phyloP scores from a whole-genome alignment of 495 filamentous ascomycete species.

The Sporormia fimetaria region DNA sequence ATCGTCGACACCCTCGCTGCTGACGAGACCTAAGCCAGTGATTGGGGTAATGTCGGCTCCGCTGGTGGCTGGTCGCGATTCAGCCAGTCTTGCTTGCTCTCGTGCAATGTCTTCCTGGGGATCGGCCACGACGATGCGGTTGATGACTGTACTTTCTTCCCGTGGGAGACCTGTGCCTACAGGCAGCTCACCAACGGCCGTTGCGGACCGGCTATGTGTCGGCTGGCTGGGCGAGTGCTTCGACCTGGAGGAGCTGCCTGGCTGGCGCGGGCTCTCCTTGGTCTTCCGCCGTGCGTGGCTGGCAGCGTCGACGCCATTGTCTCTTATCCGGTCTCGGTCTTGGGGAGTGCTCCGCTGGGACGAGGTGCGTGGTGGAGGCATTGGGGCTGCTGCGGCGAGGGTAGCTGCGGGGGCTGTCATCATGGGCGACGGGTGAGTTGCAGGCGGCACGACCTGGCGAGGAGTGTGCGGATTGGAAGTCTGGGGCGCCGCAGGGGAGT shows the following conservation, averaged over 20 bases:
- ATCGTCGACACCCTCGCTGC: conserved; percentile 49
- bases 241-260: conserved; percentile 23
- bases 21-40: conserved; percentile 44
- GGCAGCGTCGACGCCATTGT: conserved; percentile 33
- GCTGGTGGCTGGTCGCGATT: conserved; percentile 45
- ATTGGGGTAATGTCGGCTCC: conserved; percentile 41
- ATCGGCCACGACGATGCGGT: conserved; percentile 66
- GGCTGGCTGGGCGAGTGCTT: conserved; percentile 25
- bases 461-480: conserved; percentile 37
- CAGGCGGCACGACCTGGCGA: conserved; percentile 35
- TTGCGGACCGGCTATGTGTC: conserved; percentile 36
- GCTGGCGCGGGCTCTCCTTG: conserved; percentile 37
- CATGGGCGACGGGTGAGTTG: conserved; percentile 33
- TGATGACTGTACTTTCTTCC: conserved; percentile 62
- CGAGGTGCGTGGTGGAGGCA: conserved; percentile 53
- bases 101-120: conserved; percentile 67
- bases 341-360: conserved; percentile 44
- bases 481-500: conserved; percentile 25
- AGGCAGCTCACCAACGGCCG: conserved; percentile 31
- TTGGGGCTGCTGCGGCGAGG: conserved; percentile 31
- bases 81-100: conserved; percentile 58
- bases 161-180: conserved; percentile 42
- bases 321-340: conserved; percentile 34
- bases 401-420: conserved; percentile 33
- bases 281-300: conserved; percentile 40